Evolutionary conservation across 306 rosid species (phyloP).

Genomic region (Arachis stenosperma): DNA sequence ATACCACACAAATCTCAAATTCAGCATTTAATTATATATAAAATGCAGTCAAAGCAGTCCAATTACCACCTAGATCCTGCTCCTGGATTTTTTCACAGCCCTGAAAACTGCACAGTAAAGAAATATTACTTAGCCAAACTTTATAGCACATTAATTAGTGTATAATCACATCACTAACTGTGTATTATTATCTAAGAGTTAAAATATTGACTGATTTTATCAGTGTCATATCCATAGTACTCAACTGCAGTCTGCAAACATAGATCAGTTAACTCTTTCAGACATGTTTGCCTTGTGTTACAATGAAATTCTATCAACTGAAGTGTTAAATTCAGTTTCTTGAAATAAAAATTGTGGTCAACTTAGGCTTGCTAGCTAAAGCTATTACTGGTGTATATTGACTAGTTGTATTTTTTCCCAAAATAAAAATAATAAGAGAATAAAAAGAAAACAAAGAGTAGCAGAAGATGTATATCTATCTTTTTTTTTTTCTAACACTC

Average conservation of each 20-base stretch:
- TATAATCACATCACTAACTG: background rate
- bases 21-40: conserved; percentile 30
- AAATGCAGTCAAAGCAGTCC: conserved; percentile 35
- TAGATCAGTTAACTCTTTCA: conserved; percentile 10
- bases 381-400: background rate
- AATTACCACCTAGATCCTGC: conserved; percentile 43
- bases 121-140: conserved; percentile 13
- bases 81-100: conserved; percentile 53
- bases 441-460: no score
- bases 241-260: background rate
- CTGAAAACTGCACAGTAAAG: conserved; percentile 50
- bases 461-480: no score
- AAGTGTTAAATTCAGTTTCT: conserved; percentile 2
- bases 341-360: background rate
- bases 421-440: no score
- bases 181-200: background rate
- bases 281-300: background rate
- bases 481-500: background rate
- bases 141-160: background rate
- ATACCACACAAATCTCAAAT: conserved; percentile 27
- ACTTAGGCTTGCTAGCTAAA: background rate
- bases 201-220: background rate
- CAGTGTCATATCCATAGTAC: background rate
- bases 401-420: background rate
- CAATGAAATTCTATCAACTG: conserved; percentile 17